Evolutionary conservation across 345 rosid genomes (phyloP), one percentile per base, ranked within the genome.

Genomic region (Eucalyptus albens): DNA sequence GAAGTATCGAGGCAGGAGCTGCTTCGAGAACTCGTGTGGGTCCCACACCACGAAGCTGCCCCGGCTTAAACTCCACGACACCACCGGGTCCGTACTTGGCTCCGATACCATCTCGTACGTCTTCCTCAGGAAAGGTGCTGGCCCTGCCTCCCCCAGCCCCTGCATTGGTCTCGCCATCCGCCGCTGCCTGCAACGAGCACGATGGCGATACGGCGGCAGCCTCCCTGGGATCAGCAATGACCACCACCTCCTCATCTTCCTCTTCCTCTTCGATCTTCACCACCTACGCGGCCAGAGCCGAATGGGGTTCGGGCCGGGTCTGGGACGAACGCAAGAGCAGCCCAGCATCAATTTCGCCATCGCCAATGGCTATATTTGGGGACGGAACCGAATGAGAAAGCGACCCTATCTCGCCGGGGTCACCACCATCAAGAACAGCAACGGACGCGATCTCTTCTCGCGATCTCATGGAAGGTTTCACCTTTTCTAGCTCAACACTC

Each of bases 41-140:
- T 95, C 94, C 97, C 94, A 94, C 33, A 95, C 93, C 50, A 94
- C 90, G 90, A 94, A 94, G 93, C 95, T 94, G 13, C 86, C 80
- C 8, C 92, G 91, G 86, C 87, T 93, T 55, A 51, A 53, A 88
- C 93, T 92, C 95, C 95, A 95, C 27, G 29, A 56, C 29, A 56
- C 62, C 29, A 24, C 62, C 27, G 62, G 29, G 62, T 56, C 62
- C 62, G 62, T 56, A 22, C 27, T 9, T 24, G 62, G 62, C 6
- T 56, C 62, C 62, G 62, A 9, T 9, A 56, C 62, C 62, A 56
- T 56, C 62, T 56, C 27, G 62, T 56, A 9, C 62, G 62, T 56
- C 29, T 56, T 56, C 62, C 62, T 24, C 62, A 56, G 13, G 62
- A 56, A 56, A 9, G 62, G 62, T 10, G 13, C 12, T 10, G 29